Conservation (phyloP, 208 protist species). For the Herpetomonas tarakana region DNA sequence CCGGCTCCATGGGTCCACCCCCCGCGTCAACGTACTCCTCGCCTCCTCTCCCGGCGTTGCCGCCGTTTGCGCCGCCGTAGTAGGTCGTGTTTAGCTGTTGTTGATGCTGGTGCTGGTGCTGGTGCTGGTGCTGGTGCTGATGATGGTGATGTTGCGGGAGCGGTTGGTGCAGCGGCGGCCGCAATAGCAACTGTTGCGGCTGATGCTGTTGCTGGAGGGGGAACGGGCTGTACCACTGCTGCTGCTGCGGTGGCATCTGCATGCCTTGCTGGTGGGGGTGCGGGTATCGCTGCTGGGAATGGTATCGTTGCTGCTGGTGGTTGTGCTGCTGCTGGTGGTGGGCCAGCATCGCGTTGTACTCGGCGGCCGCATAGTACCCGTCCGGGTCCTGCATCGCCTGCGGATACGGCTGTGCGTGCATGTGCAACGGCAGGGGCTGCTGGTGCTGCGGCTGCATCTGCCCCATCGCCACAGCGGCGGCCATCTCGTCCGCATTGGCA, state of each 20-base stretch:
- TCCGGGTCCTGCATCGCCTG: neutral
- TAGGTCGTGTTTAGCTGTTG: slow-evolving; percentile 1
- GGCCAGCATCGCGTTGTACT: neutral
- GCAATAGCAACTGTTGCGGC: neutral
- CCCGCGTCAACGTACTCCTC: slow-evolving; percentile 4
- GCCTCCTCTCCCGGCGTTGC: slow-evolving; percentile 2
- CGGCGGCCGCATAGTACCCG: neutral
- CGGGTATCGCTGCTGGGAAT: neutral
- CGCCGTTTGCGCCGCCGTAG: neutral
- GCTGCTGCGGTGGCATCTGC: no score
- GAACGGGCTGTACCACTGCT: neutral
- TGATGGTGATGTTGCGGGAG: slow-evolving; percentile 9
- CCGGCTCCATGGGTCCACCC: no score
- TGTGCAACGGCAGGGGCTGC: no score
- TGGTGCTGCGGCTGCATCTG: neutral
- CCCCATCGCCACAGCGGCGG: no score
- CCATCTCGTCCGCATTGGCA: no score
- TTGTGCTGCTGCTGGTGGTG: slow-evolving; percentile 3
- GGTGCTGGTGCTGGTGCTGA: slow-evolving; percentile 10
- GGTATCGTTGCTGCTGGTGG: slow-evolving; percentile 11
- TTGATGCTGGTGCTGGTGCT: slow-evolving; percentile 13
- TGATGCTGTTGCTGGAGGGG: neutral
- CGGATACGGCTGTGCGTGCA: no score
- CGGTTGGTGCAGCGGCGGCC: neutral
- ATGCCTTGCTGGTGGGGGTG: slow-evolving; percentile 8